A percentile compares a stretch with the other conserved stretches of the same genome.
These are phyloP conservation scores for Corylus avellana DNA, from an alignment of 306 rosid species.

Conservation along the genomic window DNA sequence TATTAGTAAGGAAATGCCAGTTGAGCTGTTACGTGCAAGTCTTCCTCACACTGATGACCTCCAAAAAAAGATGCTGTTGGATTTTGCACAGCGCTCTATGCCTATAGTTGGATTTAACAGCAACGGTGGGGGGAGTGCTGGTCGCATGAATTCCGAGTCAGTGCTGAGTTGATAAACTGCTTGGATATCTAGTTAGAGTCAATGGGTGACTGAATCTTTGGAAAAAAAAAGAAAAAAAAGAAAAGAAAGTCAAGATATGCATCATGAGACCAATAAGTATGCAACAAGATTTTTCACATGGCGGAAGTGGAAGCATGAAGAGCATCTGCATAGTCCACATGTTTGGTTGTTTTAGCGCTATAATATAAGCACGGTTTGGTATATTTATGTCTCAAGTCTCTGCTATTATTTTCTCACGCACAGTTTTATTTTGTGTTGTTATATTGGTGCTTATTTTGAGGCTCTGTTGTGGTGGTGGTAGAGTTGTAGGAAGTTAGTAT, in stretches of 20 bases:
- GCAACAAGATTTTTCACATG: background rate
- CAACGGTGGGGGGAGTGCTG: conserved; percentile 49
- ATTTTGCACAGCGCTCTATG: conserved; percentile 87
- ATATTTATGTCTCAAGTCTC: conserved; percentile 32
- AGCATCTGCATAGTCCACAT: conserved; percentile 31
- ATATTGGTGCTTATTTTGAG: conserved; percentile 62
- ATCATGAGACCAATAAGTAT: conserved; percentile 13
- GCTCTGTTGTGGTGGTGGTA: conserved; percentile 51
- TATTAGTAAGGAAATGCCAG: conserved; percentile 87
- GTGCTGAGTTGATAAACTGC: conserved; percentile 43
- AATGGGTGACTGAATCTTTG: conserved; percentile 22
- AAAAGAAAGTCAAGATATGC: conserved; percentile 14
- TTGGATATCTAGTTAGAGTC: conserved; percentile 16
- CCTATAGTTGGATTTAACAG: conserved; percentile 59
- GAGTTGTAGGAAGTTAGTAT: conserved; percentile 32
- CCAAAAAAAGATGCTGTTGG: conserved; percentile 66
- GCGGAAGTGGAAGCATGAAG: conserved; percentile 34
- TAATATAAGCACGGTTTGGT: conserved; percentile 44
- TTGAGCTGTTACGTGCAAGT: conserved; percentile 90
- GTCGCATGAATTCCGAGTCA: conserved; percentile 61
- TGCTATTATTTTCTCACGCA: conserved; percentile 52
- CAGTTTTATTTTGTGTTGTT: conserved; percentile 11
- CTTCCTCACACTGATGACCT: conserved; percentile 88
- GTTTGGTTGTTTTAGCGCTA: conserved; percentile 29
- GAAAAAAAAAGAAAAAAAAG: background rate